Conservation (phyloP, 495 filamentous ascomycete genomes). For the Penicillium odoratum region DNA sequence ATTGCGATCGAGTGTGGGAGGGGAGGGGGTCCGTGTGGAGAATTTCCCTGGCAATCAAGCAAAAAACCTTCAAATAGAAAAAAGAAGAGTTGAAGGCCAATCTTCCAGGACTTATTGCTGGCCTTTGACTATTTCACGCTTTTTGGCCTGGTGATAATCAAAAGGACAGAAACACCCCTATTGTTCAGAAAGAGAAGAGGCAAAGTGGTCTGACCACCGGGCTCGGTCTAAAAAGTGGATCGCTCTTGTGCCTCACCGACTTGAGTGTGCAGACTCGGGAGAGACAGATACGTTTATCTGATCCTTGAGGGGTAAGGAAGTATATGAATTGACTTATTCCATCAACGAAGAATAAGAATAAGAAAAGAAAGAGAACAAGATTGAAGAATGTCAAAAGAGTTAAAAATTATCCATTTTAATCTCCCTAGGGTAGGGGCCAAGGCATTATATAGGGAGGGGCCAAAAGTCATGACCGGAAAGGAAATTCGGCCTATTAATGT, state of each 20-base stretch:
- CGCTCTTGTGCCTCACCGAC: slow-evolving; percentile 12
- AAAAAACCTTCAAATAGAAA: slow-evolving; percentile 5
- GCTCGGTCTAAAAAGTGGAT: slow-evolving; percentile 20
- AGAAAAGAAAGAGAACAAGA: neutral
- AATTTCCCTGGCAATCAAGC: slow-evolving; percentile 7
- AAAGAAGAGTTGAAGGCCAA: slow-evolving; percentile 14
- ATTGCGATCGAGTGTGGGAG: slow-evolving; percentile 48
- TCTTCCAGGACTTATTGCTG: neutral
- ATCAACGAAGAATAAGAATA: neutral
- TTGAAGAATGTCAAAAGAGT: neutral
- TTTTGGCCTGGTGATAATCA: neutral
- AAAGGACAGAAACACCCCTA: slow-evolving; percentile 7
- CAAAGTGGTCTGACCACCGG: slow-evolving; percentile 29
- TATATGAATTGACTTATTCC: neutral
- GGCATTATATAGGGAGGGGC: neutral
- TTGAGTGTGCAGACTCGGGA: neutral
- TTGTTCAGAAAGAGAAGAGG: slow-evolving; percentile 17
- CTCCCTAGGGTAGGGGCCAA: neutral
- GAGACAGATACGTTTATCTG: neutral
- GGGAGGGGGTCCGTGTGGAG: slow-evolving; percentile 11
- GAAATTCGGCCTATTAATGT: neutral
- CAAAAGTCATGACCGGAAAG: neutral
- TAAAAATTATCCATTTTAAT: neutral
- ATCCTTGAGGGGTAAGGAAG: neutral
- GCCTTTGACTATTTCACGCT: neutral